These are phyloP conservation scores for Takakia lepidozioides DNA, from an alignment of 225 moss, liverwort and hornwort species.

Conservation along the genomic window DNA sequence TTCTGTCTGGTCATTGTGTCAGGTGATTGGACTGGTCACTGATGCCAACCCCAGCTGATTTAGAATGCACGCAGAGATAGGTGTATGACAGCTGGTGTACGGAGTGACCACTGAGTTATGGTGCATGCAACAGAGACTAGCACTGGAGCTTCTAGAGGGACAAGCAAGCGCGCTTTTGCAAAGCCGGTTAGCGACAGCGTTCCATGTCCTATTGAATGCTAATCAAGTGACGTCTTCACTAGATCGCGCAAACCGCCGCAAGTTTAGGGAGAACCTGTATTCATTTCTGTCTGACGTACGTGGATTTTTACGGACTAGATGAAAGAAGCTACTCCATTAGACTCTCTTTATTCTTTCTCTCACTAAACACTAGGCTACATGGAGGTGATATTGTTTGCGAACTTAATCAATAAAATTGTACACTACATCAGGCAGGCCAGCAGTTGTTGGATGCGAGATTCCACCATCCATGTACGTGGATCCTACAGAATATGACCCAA, in stretches of 20 bases:
- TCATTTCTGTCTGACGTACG: conserved; percentile 90
- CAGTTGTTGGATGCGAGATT: conserved; percentile 31
- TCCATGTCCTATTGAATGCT: conserved; percentile 91
- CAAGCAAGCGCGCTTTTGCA: conserved; percentile 77
- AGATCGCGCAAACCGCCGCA: conserved; percentile 90
- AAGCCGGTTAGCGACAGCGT: conserved; percentile 94
- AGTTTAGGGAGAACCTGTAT: conserved; percentile 95
- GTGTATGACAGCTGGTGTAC: too few species aligned
- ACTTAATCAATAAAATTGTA: conserved; percentile 49
- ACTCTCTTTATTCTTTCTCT: conserved; percentile 28
- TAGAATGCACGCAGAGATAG: too few species aligned
- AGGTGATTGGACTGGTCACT: too few species aligned
- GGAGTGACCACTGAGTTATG: too few species aligned
- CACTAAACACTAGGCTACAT: conserved; percentile 15
- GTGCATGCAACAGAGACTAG: conserved; percentile 75
- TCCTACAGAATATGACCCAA: conserved; percentile 26
- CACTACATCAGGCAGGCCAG: conserved; percentile 44
- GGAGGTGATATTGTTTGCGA: conserved; percentile 25
- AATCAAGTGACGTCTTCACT: conserved; percentile 95
- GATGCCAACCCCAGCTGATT: too few species aligned
- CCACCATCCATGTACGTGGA: conserved; percentile 21
- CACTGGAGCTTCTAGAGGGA: conserved; percentile 85
- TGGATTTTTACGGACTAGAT: conserved; percentile 95
- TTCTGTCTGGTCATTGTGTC: too few species aligned
- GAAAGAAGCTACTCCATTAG: conserved; percentile 21